A percentile compares a stretch with the other conserved stretches of the same genome.
Evolutionary conservation across 805 yeast genomes (phyloP).

Genomic region (Kuraishia ogatae): DNA sequence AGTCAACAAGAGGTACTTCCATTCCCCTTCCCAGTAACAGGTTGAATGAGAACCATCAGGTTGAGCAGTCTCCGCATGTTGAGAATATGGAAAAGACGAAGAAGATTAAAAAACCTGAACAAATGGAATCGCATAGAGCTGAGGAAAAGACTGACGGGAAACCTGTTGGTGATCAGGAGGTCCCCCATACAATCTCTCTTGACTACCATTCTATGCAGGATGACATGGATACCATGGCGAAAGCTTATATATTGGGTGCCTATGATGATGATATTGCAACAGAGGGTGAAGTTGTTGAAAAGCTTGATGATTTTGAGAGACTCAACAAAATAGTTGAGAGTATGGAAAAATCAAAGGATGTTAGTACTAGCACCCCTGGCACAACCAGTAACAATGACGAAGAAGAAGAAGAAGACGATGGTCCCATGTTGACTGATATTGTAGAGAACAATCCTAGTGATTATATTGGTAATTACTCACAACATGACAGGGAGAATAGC

Average conservation of each 20-base stretch:
- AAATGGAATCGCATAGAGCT: neutral
- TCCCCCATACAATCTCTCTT: conserved; percentile 16
- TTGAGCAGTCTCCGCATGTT: neutral
- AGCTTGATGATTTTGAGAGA: conserved; percentile 42
- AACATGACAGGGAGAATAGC: too few species aligned
- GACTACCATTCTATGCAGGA: conserved; percentile 34
- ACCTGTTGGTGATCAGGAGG: neutral
- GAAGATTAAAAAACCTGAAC: neutral
- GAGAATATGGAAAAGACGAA: too few species aligned
- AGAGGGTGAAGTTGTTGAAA: conserved; percentile 46
- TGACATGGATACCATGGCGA: conserved; percentile 49
- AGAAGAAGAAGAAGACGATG: conserved; percentile 27
- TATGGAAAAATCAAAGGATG: conserved; percentile 8
- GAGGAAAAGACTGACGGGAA: neutral
- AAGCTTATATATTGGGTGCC: conserved; percentile 49
- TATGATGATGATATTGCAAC: conserved; percentile 54
- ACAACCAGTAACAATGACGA: conserved; percentile 19
- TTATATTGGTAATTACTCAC: conserved; percentile 5
- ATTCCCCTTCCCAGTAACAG: neutral
- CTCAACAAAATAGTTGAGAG: conserved; percentile 39
- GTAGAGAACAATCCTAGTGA: conserved; percentile 25
- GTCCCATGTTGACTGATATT: conserved; percentile 31
- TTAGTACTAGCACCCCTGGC: conserved; percentile 19
- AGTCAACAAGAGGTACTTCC: neutral
- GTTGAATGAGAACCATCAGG: neutral